Conservation (phyloP, 2,329 filamentous ascomycete species). For the Aspergillus udagawae region DNA sequence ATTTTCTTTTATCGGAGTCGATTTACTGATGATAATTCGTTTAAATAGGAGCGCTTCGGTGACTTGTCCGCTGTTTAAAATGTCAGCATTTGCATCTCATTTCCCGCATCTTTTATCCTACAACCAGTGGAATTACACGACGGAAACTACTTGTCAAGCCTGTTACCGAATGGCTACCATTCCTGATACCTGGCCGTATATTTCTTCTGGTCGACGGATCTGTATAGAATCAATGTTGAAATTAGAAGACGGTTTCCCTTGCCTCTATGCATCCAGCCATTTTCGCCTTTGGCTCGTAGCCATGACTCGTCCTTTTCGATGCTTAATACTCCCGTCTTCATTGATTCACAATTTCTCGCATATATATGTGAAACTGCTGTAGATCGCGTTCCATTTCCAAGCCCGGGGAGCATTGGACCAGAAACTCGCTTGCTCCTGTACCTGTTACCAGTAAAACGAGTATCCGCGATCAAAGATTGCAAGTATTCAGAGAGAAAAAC, state of each 20-base stretch:
- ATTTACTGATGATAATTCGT: slow-evolving; percentile 13
- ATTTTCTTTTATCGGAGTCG: not conserved
- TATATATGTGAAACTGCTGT: not conserved
- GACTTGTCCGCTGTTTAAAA: slow-evolving; percentile 90
- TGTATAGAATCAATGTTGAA: slow-evolving; percentile 41
- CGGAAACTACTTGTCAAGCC: slow-evolving; percentile 27
- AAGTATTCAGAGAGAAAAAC: not conserved
- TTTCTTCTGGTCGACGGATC: slow-evolving; percentile 27
- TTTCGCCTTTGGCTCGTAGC: not conserved
- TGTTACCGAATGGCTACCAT: slow-evolving; percentile 17
- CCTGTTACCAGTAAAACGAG: not conserved
- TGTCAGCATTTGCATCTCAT: slow-evolving; percentile 19
- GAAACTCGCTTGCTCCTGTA: not conserved
- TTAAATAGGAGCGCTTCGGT: slow-evolving; percentile 89
- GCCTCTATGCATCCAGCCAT: not conserved
- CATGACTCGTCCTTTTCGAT: not conserved
- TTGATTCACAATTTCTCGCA: not conserved
- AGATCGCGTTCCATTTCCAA: not conserved
- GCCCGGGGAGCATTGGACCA: not conserved
- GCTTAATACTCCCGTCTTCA: not conserved
- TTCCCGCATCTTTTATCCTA: slow-evolving; percentile 27
- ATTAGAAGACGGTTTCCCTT: slow-evolving; percentile 27
- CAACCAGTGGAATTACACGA: slow-evolving; percentile 28
- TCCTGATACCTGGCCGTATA: slow-evolving; percentile 25
- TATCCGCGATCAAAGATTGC: not conserved